phyloP scores from a whole-genome alignment of 2,329 filamentous ascomycete genomes.

The Zymoseptoria tritici region DNA sequence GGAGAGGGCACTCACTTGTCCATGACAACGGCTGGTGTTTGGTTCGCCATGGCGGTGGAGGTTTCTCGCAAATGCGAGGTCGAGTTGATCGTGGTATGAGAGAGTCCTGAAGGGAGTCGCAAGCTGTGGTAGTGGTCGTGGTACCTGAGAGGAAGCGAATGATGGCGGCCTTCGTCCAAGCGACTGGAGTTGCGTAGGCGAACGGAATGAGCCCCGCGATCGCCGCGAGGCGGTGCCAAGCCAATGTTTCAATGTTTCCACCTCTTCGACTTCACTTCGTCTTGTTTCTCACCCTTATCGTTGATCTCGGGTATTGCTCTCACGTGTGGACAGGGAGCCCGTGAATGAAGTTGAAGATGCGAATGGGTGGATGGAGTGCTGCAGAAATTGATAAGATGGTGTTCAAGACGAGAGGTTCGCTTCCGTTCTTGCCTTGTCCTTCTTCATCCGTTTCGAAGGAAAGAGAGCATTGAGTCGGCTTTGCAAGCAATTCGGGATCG shows the following conservation, averaged over 20 bases:
- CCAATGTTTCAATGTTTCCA: neutral
- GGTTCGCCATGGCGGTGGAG: constrained; percentile 69
- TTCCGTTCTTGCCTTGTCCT: too few species aligned
- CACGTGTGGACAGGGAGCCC: neutral
- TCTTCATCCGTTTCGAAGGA: too few species aligned
- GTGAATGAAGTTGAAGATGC: neutral
- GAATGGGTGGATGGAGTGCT: too few species aligned
- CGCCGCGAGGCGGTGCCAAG: neutral
- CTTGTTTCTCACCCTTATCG: neutral
- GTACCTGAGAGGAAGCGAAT: neutral
- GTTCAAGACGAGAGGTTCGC: too few species aligned
- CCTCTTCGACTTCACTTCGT: neutral
- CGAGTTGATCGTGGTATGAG: neutral
- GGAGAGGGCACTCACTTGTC: constrained; percentile 68
- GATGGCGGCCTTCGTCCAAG: neutral
- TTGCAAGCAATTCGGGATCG: neutral
- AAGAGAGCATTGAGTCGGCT: too few species aligned
- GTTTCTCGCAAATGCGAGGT: neutral
- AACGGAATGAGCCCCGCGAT: neutral
- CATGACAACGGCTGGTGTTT: constrained; percentile 99
- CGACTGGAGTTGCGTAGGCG: constrained; percentile 9
- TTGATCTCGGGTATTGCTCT: neutral
- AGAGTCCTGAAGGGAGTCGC: neutral
- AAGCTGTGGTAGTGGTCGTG: neutral
- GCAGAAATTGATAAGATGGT: too few species aligned